A percentile compares a stretch with the other conserved stretches of the same genome.
phyloP scores from a whole-genome alignment of 805 yeast species.

The Wickerhamomyces ciferrii region DNA sequence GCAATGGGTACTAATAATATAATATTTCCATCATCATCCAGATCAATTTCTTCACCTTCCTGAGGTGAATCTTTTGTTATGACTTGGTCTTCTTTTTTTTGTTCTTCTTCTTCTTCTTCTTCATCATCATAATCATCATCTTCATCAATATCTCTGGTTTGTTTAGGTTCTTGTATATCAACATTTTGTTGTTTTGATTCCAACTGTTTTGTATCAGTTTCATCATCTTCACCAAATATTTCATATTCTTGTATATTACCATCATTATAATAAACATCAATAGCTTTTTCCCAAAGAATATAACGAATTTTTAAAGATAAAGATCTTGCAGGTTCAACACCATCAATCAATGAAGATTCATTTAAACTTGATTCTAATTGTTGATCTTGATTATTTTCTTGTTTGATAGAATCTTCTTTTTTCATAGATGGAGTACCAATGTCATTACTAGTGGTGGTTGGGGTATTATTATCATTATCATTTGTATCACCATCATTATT shows the following conservation, averaged over 20 bases:
- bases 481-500: slow-evolving; percentile 1
- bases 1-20: slow-evolving; percentile 29
- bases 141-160: slow-evolving; percentile 12
- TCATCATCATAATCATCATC: slow-evolving; percentile 24
- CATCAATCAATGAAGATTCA: slow-evolving; percentile 34
- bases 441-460: not conserved
- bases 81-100: slow-evolving; percentile 2
- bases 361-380: slow-evolving; percentile 33
- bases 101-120: slow-evolving; percentile 17
- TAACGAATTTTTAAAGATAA: slow-evolving; percentile 62
- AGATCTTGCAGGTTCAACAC: slow-evolving; percentile 43
- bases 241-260: slow-evolving; percentile 12
- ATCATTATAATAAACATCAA: slow-evolving; percentile 36
- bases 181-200: no score
- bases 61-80: slow-evolving; percentile 4
- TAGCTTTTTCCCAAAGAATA: slow-evolving; percentile 67
- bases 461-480: slow-evolving; percentile 1
- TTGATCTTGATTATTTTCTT: slow-evolving; percentile 22
- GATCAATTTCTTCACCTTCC: slow-evolving; percentile 8
- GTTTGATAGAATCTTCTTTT: not conserved
- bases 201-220: not conserved
- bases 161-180: not conserved
- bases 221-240: slow-evolving; percentile 3
- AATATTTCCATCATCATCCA: slow-evolving; percentile 18
- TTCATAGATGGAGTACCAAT: not conserved